Evolutionary conservation across 2,329 filamentous ascomycete genomes (phyloP), one percentile per base, ranked within the genome.

Genomic region (Colletotrichum neosansevieriae): DNA sequence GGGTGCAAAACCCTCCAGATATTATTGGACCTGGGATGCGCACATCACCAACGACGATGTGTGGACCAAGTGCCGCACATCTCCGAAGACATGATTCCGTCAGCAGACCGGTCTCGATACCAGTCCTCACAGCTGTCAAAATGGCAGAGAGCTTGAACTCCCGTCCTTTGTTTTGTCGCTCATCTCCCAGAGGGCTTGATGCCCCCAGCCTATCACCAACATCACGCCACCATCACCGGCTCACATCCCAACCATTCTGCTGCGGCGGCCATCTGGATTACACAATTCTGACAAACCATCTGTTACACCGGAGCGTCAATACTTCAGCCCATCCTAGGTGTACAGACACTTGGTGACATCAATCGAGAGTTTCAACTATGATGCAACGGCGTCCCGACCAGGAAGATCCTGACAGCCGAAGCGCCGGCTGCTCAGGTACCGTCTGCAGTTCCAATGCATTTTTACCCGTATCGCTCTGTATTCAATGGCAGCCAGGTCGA

Each of bases 201-300:
- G 29, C 58, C 51, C 17, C 44, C 44, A 36, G 29, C 50, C 15
- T 21, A 38, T 29, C 32, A 24, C 53, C 47, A 34, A 56, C 49
- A 65, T 65, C 49, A 65, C 65, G 61, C 61, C 61, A 59, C 49
- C 24, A 44, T 34, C 53, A 47, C 42, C 50, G 36, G 64, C 59
- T 47, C 32, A 7, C 38, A 38, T 38, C 24, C 50, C 44, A 58
- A 38, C 53, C 24, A 12, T 57, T 40, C 58, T 60, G 15, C 32
- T 36, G 51, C 42, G 29, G 50, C 58, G 42, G 9, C 32, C 34
- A 50, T 50, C 44, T 34, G 47, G 54, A 68, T 68, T 68, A 65
- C 54, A 53, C 47, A 68, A 19, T 49, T 21, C 34, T 59, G 49
- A 60, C 65, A 56, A 58, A 65, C 29, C 17, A 2, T 32, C 21